Percentiles rank a stretch among this genome's conserved stretches.
Conservation (phyloP, 139 green algal genomes). For the Chlamydomonas incerta region DNA sequence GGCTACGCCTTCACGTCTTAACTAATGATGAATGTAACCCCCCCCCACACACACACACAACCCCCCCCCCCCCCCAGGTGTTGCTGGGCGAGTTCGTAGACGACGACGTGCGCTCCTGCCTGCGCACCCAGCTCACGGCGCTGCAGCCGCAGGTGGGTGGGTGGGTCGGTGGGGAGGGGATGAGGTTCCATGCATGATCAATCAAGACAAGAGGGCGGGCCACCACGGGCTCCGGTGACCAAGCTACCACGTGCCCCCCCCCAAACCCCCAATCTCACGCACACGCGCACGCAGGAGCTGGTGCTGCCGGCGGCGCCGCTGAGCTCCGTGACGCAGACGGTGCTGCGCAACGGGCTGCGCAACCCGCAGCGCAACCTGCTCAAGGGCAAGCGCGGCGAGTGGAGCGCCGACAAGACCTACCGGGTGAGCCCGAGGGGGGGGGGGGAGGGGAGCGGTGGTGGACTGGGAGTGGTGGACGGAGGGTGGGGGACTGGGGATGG, state of each 20-base stretch:
- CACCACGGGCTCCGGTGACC: no score
- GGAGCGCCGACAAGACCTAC: slow-evolving; percentile 15
- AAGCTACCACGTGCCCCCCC: no score
- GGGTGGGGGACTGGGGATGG: no score
- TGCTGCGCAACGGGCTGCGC: slow-evolving; percentile 53
- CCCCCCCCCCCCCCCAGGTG: no score
- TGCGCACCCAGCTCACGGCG: slow-evolving; percentile 79
- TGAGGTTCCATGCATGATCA: no score
- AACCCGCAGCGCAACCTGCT: slow-evolving; percentile 57
- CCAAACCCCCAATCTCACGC: no score
- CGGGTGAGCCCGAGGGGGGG: not conserved
- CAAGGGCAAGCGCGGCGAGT: slow-evolving; percentile 31
- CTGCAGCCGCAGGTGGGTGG: slow-evolving; percentile 69
- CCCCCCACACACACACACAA: no score
- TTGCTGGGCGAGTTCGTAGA: slow-evolving; percentile 66
- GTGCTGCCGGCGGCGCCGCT: slow-evolving; percentile 69
- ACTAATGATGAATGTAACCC: no score
- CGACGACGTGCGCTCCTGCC: slow-evolving; percentile 75
- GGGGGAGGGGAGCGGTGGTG: not conserved
- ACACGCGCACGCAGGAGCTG: slow-evolving; percentile 82
- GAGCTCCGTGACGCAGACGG: slow-evolving; percentile 46
- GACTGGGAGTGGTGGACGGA: no score
- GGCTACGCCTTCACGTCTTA: no score
- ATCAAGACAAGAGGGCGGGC: no score
- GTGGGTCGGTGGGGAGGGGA: not conserved